Base-by-base conservation (phyloP, 2,329 filamentous ascomycete genomes). In the Phialemoniopsis sp. region DNA sequence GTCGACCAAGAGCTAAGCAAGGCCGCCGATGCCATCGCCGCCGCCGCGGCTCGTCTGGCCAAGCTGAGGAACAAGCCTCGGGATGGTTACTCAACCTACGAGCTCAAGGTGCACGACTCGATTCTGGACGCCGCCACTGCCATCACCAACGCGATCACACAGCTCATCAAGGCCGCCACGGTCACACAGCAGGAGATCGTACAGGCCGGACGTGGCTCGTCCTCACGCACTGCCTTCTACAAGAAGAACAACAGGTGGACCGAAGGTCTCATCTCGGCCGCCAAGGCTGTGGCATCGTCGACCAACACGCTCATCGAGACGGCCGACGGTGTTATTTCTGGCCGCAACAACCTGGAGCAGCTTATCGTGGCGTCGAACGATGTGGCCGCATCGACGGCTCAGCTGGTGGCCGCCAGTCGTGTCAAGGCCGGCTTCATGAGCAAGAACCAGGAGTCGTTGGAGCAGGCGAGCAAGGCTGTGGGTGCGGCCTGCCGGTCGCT, bases 221-320 rank as follows among this genome's bases (percentile, higher is more conserved):
- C 87, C 37, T 94, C 89, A 33, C 80, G 84, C 42, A 94, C 90
- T 3, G 89, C 90, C 17, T 98, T 98, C 64, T 98, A 98, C 82
- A 97, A 97, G 78, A 97, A 97, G 73, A 96, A 98, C 77, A 98
- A 97, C 68, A 81, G 93, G 38, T 98, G 93, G 93, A 98, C 93
- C 0, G 93, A 98, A 58, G 93, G 93, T 35, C 80, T 98, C 44
- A 96, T 98, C 58, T 95, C 89, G 29, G 93, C 93, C 1, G 91
- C 93, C 48, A 98, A 98, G 68, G 93, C 93, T 1, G 93, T 98
- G 14, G 93, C 93, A 4, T 78, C 78, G 2, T 94, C 89, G 13
- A 98, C 93, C 10, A 97, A 96, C 67, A 93, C 85, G 32, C 79
- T 98, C 50, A 98, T 98, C 56, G 93, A 98, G 73, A 98, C 93